These are phyloP conservation scores for Lachancea quebecensis DNA, from an alignment of 805 yeast species.

Conservation along the genomic window DNA sequence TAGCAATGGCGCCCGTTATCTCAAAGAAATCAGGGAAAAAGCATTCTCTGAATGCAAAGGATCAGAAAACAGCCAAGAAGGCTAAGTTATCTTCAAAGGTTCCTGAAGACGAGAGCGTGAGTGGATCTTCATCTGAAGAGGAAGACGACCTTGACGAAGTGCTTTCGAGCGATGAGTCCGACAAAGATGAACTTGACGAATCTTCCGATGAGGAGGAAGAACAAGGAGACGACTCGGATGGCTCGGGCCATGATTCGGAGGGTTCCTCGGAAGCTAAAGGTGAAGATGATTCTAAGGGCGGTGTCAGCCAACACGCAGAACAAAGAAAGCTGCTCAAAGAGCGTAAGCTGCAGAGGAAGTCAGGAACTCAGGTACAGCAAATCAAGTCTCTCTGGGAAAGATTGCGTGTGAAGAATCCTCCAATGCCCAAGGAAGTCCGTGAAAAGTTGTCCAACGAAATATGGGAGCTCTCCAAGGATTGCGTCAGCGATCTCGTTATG, in stretches of 20 bases:
- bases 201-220: slow-evolving; percentile 21
- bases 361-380: slow-evolving; percentile 79
- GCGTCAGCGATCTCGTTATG: slow-evolving; percentile 74
- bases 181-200: slow-evolving; percentile 6
- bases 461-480: slow-evolving; percentile 75
- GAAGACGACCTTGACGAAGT: slow-evolving; percentile 6
- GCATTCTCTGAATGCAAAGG: slow-evolving; percentile 11
- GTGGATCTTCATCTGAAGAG: slow-evolving; percentile 2
- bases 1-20: slow-evolving; percentile 17
- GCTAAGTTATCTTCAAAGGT: slow-evolving; percentile 29
- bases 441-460: slow-evolving; percentile 74
- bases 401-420: slow-evolving; percentile 76
- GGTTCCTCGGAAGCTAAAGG: slow-evolving; percentile 27
- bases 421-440: slow-evolving; percentile 69
- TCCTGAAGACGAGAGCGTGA: slow-evolving; percentile 17
- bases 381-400: slow-evolving; percentile 89
- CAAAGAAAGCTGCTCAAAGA: slow-evolving; percentile 73
- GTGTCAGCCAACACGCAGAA: slow-evolving; percentile 70
- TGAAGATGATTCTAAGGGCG: slow-evolving; percentile 36
- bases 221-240: slow-evolving; percentile 24
- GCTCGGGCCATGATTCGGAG: slow-evolving; percentile 23
- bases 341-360: slow-evolving; percentile 77
- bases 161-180: slow-evolving; percentile 12
- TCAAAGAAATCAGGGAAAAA: slow-evolving; percentile 10
- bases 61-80: slow-evolving; percentile 21